Evolutionary conservation across 257 asterid species (phyloP), one percentile per base, ranked within the genome.

Genomic region (Gentiana macrophylla): DNA sequence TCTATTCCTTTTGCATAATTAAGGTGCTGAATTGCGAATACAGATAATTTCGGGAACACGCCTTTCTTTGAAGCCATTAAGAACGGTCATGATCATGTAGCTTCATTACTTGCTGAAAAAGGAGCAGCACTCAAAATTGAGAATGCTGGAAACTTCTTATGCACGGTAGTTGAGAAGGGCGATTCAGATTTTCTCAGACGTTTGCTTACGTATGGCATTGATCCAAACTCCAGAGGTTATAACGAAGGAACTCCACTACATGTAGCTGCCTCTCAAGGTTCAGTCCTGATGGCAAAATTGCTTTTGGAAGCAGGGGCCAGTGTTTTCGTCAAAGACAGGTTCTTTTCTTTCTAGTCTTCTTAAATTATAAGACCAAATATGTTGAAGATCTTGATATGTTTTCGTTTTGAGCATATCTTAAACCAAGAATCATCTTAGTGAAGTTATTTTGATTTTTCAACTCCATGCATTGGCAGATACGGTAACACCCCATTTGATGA

Each of bases 401-500:
- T 48, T 24, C 24, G 24, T 24, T 24, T 24, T 24, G 5, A 53
- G 6, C 33, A 4, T 8, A 33, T 52, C 13, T 12, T 15, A 35
- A 33, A 35, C 35, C 32, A 24, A 5, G 35, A 4, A 36, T 35
- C 41, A 11, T 15, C 12, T 37, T 12, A 33, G 12, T 6, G 4
- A 12, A 36, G 5, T 5, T n/a, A 1, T 4, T 4, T 41, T 10
- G 11, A 6, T 3, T 2, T 46, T 36, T 4, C 1, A 36, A 55
- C 8, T 35, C 13, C 8, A 12, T n/a, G 41, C 35, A 8, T 41
- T 57, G 57, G 56, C 67, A 85, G 94, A 68, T 82, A 92, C 84
- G 94, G 94, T 2, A 78, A 70, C 59, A 85, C 76, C 64, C 89
- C 94, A 8, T 36, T 78, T 13, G 94, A 85, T 56, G 94, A 85